Base-by-base conservation (phyloP, 768 basidiomycete species). In the Dioszegia aurantiaca region DNA sequence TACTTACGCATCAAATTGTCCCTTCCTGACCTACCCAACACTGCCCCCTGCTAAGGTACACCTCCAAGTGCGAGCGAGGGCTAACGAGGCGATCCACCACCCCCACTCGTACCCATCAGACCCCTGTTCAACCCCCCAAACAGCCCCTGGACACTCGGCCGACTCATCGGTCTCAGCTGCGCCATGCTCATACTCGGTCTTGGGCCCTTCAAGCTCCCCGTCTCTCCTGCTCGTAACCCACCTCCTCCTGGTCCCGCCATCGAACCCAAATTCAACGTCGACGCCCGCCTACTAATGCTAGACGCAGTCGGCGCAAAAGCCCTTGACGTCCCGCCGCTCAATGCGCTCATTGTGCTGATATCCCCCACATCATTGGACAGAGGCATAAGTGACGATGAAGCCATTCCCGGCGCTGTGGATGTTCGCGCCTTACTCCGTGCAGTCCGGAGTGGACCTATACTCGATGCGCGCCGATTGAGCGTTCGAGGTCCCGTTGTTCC, bases 141-240 rank as follows among this genome's bases (percentile, higher is more conserved):
- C 24, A 53, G 27, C 36, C 51, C 51, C 36, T 53, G 51, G 9
- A 53, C 51, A 53, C 51, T 53, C 36, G 36, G 51, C 24, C 51
- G 40, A 28, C 37, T 8, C 21, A 28, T 27, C 21, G 51, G 36
- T 36, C 37, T 53, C 37, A 53, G 19, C 24, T 53, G 36, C 37
- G 36, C 37, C 51, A 53, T 39, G 30, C 54, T 55, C 54, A 55
- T 55, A 45, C 54, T 55, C 54, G 54, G 54, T 44, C 54, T 55
- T 26, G 54, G 54, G 12, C 42, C 54, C 41, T 28, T 33, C 41
- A 43, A 16, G 21, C 54, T 55, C 54, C 54, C 54, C 17, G 24
- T 45, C 23, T 28, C 24, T 36, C 37, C 51, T 26, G n/a, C n/a
- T n/a, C n/a, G n/a, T n/a, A n/a, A n/a, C n/a, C n/a, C n/a, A n/a